Percentiles rank a stretch among this genome's conserved stretches.
These are phyloP conservation scores for Aspergillus affinis DNA, from an alignment of 495 filamentous ascomycete genomes.

Conservation along the genomic window DNA sequence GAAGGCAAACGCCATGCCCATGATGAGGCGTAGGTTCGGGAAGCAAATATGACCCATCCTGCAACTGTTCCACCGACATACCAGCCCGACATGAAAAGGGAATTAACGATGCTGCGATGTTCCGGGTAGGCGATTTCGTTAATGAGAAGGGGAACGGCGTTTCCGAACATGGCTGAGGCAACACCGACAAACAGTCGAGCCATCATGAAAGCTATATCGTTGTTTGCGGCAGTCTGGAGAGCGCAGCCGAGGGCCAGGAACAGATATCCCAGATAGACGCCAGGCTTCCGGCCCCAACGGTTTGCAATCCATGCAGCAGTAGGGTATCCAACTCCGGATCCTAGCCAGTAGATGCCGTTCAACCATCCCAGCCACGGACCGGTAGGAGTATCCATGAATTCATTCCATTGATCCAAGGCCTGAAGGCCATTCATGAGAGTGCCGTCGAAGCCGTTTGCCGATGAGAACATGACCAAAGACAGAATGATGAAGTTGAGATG, in stretches of 20 bases:
- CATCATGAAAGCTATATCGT: conserved; percentile 55
- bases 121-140: conserved; percentile 64
- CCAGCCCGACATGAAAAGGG: conserved; percentile 64
- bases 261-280: conserved; percentile 55
- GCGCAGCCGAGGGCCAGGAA: conserved; percentile 60
- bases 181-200: conserved; percentile 60
- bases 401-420: conserved; percentile 35
- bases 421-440: conserved; percentile 40
- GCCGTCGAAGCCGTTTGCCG: conserved; percentile 26
- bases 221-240: conserved; percentile 50
- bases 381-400: conserved; percentile 44
- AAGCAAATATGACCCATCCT: conserved; percentile 26
- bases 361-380: conserved; percentile 59
- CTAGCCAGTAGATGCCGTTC: conserved; percentile 63
- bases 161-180: conserved; percentile 56
- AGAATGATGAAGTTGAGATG: conserved; percentile 24
- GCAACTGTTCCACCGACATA: conserved; percentile 57
- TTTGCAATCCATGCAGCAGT: conserved; percentile 59
- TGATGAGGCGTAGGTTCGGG: conserved; percentile 29
- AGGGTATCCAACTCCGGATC: conserved; percentile 58
- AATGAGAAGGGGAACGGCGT: conserved; percentile 58
- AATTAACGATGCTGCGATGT: conserved; percentile 58
- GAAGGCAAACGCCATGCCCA: conserved; percentile 52
- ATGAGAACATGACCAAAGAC: conserved; percentile 23
- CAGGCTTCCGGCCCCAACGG: conserved; percentile 56